phyloP scores from a whole-genome alignment of 2,329 filamentous ascomycete species.

The Decorospora gaudefroyi region DNA sequence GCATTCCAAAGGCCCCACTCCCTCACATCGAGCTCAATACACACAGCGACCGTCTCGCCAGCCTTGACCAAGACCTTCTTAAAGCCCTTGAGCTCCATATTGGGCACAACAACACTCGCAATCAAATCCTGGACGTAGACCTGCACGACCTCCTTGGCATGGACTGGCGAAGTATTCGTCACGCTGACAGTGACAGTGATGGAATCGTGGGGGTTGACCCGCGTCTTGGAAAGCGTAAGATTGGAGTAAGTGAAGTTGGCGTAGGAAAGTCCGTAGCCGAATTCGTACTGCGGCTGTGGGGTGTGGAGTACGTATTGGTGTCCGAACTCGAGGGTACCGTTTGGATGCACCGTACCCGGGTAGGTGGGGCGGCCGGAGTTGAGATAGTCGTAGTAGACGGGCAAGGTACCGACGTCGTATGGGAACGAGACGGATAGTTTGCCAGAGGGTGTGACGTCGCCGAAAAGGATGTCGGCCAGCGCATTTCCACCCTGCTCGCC shows the following conservation, averaged over 20 bases:
- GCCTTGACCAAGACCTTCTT: slow-evolving; percentile 66
- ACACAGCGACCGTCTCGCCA: slow-evolving; percentile 61
- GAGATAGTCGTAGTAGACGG: slow-evolving; percentile 73
- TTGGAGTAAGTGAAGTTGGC: slow-evolving; percentile 65
- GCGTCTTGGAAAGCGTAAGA: slow-evolving; percentile 56
- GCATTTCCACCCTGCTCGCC: slow-evolving; percentile 70
- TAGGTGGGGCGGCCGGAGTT: slow-evolving; percentile 65
- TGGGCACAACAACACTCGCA: slow-evolving; percentile 66
- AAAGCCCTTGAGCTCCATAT: slow-evolving; percentile 68
- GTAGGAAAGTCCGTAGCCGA: slow-evolving; percentile 70
- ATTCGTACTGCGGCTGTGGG: slow-evolving; percentile 65
- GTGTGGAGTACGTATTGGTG: slow-evolving; percentile 66
- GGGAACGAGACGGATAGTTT: slow-evolving; percentile 70
- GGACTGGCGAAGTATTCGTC: slow-evolving; percentile 61
- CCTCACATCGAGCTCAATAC: slow-evolving; percentile 56
- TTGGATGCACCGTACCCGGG: slow-evolving; percentile 58
- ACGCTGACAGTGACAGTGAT: slow-evolving; percentile 65
- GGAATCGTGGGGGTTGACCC: slow-evolving; percentile 57
- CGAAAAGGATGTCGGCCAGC: slow-evolving; percentile 65
- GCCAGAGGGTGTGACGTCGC: slow-evolving; percentile 67
- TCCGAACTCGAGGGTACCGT: slow-evolving; percentile 67
- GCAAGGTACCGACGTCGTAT: slow-evolving; percentile 67
- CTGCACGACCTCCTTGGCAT: slow-evolving; percentile 70
- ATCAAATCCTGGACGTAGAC: slow-evolving; percentile 68
- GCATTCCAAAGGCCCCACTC: slow-evolving; percentile 62